phyloP scores from a whole-genome alignment of 371 early-diverging fungal genomes.

The Nematocida ironsii region DNA sequence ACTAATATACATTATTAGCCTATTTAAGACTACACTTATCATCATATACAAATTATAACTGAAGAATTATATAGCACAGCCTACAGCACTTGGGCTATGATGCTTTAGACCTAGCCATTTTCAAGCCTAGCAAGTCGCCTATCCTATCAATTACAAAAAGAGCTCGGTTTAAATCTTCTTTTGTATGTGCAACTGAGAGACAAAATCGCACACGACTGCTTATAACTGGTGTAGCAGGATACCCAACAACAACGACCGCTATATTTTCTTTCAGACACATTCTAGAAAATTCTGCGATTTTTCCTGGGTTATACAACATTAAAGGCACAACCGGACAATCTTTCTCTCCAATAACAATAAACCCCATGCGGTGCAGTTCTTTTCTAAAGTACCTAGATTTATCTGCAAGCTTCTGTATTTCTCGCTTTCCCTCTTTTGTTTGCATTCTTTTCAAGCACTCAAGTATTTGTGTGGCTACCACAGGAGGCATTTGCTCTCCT shows the following conservation, averaged over 20 bases:
- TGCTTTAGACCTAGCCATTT: conserved; percentile 12
- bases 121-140: conserved; percentile 68
- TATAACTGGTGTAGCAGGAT: conserved; percentile 94
- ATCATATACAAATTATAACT: neutral
- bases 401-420: conserved; percentile 77
- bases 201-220: conserved; percentile 92
- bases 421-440: conserved; percentile 74
- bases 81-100: neutral
- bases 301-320: conserved; percentile 89
- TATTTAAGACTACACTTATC: too few species aligned
- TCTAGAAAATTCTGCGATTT: conserved; percentile 88
- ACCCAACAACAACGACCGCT: conserved; percentile 94
- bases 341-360: conserved; percentile 84
- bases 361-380: conserved; percentile 80
- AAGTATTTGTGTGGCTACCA: conserved; percentile 84
- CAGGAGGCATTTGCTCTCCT: conserved; percentile 84
- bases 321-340: conserved; percentile 94
- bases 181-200: conserved; percentile 84
- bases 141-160: conserved; percentile 69
- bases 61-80: neutral
- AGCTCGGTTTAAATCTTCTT: conserved; percentile 80
- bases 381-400: conserved; percentile 82
- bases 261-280: conserved; percentile 82
- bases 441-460: conserved; percentile 71
- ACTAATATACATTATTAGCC: too few species aligned